Evolutionary conservation across 129 eudicot species (phyloP), one percentile per base, ranked within the genome.

Genomic region (Tanacetum coccineum): DNA sequence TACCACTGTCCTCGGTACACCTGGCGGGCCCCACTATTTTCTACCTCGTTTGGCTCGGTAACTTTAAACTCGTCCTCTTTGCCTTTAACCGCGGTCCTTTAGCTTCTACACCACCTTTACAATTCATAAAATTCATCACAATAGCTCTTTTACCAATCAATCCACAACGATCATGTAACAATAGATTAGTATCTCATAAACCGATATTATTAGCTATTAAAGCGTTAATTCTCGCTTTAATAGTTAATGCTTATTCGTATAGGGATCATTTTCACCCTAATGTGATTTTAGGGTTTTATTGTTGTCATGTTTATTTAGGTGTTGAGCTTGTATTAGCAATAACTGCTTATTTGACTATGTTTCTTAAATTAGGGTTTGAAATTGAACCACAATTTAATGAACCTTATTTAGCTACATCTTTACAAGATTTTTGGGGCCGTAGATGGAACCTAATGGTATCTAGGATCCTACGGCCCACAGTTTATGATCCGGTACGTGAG

Each of bases 381-480:
- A 68, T 82, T 22, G 88, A 85, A 59, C 87, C 86, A 20, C 96
- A 80, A 74, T 88, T 78, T 75, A 69, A 88, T 20, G 85, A 88
- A 66, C 96, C 91, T 32, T 85, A 85, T 30, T 26, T 85, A 3
- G 74, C 96, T 20, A 75, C 88, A 18, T 85, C 96, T 32, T 81
- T 88, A 0, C 96, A 85, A 63, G 89, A 88, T 22, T 88, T 85
- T 26, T 88, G 96, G 96, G 88, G 95, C 20, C 83, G 85, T 0
- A 59, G 96, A 80, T 88, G 96, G 91, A 88, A 88, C 59, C 87
- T 88, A 21, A 78, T 82, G 83, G 96, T 80, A 1, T 59, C 83
- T 2, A 57, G 78, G 15, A 80, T 80, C 2, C 80, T 88, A 28
- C 84, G 96, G 60, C 85, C 79, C 2, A 59, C 85, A 19, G 79